Base-by-base conservation (phyloP, 805 yeast species). In the Zygotorulaspora chibaensis region DNA sequence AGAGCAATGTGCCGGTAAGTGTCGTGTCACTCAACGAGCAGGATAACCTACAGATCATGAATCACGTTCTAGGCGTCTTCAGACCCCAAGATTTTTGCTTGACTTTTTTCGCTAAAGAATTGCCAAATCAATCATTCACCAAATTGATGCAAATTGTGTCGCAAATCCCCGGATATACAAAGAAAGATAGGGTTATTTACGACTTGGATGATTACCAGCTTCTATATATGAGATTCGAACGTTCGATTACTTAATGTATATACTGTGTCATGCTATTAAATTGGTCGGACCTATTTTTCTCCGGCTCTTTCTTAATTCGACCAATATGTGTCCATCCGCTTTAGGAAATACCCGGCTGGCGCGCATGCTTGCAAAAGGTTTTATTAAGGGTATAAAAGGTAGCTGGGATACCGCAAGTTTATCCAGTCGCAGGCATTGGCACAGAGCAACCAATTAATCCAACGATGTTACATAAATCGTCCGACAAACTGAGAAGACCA, bases 191-290 rank as follows among this genome's bases (percentile, higher is more conserved):
- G 58, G 80, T 83, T 26, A 67, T 82, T 43, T 84, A 87, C 68
- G 95, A 87, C 61, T 71, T 88, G 61, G 82, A 77, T 52, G 83
- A 79, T 51, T 86, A 87, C 67, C 81, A 79, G 51, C 71, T 88
- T 64, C 73, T 87, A 52, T 88, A 85, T 65, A 70, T 82, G 59
- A 79, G 80, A 61, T 87, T 81, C 61, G 81, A 76, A 52, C 46
- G 41, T 27, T 16, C 10, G 20, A 20, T 16, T 16, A 33, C 20
- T 17, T 33, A 33, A 13, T 29, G 25, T 20, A 7, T 20, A 20
- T 5, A 20, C 7, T 20, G 7, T 20, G 25, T 7, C 7, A 20
- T 5, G 7, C 25, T 20, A 7, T 7, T 20, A 20, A 20, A 20
- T 20, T 20, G 25, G 25, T 4, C 7, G 25, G 25, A 20, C 25